Evolutionary conservation across 2,329 filamentous ascomycete species (phyloP).

Genomic region (Aspergillus sp.): DNA sequence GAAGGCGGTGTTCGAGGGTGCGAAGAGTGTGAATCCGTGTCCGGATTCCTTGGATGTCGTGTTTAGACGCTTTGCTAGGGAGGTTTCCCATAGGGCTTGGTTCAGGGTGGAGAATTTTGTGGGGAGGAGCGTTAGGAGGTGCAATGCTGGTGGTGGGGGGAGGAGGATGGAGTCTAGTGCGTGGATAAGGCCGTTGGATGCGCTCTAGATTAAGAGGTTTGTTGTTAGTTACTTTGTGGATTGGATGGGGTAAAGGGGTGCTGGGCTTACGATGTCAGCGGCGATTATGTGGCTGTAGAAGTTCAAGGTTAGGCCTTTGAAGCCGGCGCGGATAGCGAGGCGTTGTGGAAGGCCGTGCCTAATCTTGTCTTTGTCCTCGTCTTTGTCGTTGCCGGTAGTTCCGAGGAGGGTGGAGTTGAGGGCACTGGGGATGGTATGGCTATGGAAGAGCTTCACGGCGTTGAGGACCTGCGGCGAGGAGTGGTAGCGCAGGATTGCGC

Average conservation of each 20-base stretch:
- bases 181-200: conserved; percentile 79
- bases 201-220: conserved; percentile 49
- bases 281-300: conserved; percentile 71
- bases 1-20: conserved; percentile 80
- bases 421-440: conserved; percentile 73
- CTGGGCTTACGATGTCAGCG: conserved; percentile 62
- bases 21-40: conserved; percentile 73
- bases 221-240: conserved; percentile 6
- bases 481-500: conserved; percentile 73
- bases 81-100: conserved; percentile 72
- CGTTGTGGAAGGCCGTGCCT: conserved; percentile 62
- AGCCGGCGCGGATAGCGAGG: conserved; percentile 64
- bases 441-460: conserved; percentile 63
- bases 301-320: conserved; percentile 69
- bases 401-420: conserved; percentile 61
- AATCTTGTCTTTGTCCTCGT: neutral
- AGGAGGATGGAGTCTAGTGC: conserved; percentile 72
- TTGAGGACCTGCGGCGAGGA: conserved; percentile 67
- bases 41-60: conserved; percentile 19
- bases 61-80: conserved; percentile 55
- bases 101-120: conserved; percentile 75
- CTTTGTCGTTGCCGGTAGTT: neutral
- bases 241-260: neutral
- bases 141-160: conserved; percentile 66
- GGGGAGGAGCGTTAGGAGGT: conserved; percentile 66